Conservation (phyloP, 176 grass and related monocot species). For the Pontederia crassipes region DNA sequence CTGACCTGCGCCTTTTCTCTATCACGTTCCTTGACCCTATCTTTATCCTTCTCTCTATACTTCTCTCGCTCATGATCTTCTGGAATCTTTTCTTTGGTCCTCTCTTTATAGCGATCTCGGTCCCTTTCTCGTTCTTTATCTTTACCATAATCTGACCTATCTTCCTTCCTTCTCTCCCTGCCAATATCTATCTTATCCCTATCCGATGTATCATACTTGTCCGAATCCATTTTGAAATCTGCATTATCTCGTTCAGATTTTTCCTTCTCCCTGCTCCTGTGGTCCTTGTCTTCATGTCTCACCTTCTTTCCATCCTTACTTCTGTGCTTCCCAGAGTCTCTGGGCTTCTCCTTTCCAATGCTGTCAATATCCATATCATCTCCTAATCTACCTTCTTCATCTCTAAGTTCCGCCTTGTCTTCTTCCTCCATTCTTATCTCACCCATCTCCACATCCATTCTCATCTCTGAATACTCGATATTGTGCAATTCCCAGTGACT, state of each 20-base stretch:
- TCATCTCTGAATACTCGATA: neutral
- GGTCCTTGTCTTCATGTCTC: constrained; percentile 5
- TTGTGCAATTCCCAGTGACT: no score
- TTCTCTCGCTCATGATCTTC: constrained; percentile 10
- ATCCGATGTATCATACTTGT: constrained; percentile 8
- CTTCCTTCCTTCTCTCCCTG: constrained; percentile 15
- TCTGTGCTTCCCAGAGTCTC: constrained; percentile 8
- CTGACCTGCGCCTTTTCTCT: neutral
- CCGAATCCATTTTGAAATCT: neutral
- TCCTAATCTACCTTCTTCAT: constrained; percentile 1
- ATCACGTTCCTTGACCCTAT: constrained; percentile 1
- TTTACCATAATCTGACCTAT: constrained; percentile 4
- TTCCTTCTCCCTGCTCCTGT: constrained; percentile 1
- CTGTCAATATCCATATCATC: constrained; percentile 5
- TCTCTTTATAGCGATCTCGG: constrained; percentile 11
- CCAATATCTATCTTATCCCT: constrained; percentile 5
- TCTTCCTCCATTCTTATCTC: constrained; percentile 11
- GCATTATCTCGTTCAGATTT: constrained; percentile 1
- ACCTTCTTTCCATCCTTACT: constrained; percentile 10
- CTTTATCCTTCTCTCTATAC: constrained; percentile 11
- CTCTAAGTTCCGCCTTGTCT: neutral
- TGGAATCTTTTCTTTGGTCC: constrained; percentile 10
- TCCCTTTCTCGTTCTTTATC: constrained; percentile 9
- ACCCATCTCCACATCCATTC: constrained; percentile 10
- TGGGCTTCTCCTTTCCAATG: constrained; percentile 7